Evolutionary conservation across 768 basidiomycete genomes (phyloP).

Genomic region (Lactarius pseudohatsudake): DNA sequence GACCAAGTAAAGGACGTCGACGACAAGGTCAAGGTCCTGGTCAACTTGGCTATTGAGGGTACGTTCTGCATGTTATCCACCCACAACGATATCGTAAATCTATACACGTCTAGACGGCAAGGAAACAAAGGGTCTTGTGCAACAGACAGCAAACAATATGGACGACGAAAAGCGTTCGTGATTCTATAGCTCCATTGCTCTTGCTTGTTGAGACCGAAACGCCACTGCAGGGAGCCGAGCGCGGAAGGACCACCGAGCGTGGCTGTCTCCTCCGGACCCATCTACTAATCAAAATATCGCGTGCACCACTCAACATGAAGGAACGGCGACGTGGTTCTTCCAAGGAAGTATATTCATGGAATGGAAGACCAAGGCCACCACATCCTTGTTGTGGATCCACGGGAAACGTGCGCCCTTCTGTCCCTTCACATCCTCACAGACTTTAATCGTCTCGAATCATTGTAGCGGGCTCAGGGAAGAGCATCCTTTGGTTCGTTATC

Average conservation of each 20-base stretch:
- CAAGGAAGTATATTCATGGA: background rate
- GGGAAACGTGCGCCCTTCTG: background rate
- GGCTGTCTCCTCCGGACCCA: background rate
- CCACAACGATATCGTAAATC: background rate
- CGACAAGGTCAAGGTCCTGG: background rate
- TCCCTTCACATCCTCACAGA: background rate
- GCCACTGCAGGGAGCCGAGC: background rate
- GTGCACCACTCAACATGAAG: background rate
- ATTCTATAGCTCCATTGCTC: background rate
- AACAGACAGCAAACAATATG: background rate
- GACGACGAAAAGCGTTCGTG: background rate
- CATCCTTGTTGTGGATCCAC: conserved; percentile 6
- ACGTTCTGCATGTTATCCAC: background rate
- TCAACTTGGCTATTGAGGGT: background rate
- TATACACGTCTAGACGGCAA: background rate
- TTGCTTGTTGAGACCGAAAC: background rate
- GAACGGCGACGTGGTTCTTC: conserved; percentile 1
- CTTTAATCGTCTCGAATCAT: no score
- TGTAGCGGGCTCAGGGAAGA: no score
- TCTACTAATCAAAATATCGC: background rate
- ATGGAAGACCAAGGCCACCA: background rate
- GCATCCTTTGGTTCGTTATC: no score
- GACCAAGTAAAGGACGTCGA: no score
- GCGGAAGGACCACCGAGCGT: background rate
- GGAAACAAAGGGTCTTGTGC: background rate